Evolutionary conservation across 202 grass and related monocot species (phyloP).

Genomic region (Eragrostis tef): DNA sequence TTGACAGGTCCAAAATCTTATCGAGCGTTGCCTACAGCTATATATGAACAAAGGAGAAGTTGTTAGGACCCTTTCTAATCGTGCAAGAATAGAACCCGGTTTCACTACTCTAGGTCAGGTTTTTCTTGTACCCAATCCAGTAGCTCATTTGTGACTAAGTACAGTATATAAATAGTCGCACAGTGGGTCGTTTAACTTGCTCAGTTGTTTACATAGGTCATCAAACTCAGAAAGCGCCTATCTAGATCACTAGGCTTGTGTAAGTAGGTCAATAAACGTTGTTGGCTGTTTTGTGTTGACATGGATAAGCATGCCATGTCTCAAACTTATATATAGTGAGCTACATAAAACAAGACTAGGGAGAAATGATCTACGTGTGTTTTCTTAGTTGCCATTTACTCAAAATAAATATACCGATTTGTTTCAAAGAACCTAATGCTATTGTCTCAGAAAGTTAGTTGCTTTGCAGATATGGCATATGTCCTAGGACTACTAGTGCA

Average conservation of each 20-base stretch:
- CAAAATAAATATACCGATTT: not conserved
- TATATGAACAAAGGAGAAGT: constrained; percentile 86
- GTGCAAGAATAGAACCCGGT: constrained; percentile 83
- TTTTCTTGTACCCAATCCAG: constrained; percentile 23
- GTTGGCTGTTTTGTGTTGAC: too few species aligned
- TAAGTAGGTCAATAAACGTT: too few species aligned
- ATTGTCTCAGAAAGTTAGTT: not conserved
- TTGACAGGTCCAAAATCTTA: constrained; percentile 83
- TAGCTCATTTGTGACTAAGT: too few species aligned
- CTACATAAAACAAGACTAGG: not conserved
- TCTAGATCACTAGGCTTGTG: too few species aligned
- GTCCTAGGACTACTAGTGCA: not conserved
- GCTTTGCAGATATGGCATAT: not conserved
- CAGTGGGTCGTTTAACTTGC: too few species aligned
- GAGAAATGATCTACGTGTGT: not conserved
- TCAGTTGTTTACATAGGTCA: too few species aligned
- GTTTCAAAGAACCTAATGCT: not conserved
- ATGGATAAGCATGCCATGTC: not conserved
- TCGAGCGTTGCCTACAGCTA: constrained; percentile 79
- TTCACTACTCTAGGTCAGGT: constrained; percentile 75
- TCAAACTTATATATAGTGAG: not conserved
- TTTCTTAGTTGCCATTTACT: constrained; percentile 1
- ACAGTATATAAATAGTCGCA: too few species aligned
- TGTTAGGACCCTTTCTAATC: constrained; percentile 72
- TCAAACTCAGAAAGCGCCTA: too few species aligned